Evolutionary conservation across 345 rosid genomes (phyloP).

Genomic region (Sonneratia caseolaris): DNA sequence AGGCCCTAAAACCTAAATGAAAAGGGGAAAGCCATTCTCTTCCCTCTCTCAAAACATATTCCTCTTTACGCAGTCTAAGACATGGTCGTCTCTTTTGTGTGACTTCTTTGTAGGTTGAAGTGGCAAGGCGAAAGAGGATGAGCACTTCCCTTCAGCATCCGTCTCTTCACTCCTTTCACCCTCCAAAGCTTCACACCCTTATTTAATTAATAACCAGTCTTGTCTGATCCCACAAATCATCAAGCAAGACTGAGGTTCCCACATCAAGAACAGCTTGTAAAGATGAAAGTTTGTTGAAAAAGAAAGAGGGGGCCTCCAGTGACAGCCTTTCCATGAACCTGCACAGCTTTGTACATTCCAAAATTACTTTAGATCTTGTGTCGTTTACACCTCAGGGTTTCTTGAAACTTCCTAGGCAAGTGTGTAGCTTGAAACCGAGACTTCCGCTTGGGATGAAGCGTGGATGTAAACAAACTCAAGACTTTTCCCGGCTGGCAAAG

Average conservation of each 20-base stretch:
- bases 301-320: conserved; percentile 21
- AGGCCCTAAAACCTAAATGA: background rate
- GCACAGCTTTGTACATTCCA: conserved; percentile 34
- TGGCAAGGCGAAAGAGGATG: conserved; percentile 91
- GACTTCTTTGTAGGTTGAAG: background rate
- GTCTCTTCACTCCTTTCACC: conserved; percentile 80
- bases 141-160: conserved; percentile 38
- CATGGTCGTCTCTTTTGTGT: background rate
- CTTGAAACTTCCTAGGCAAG: conserved; percentile 38
- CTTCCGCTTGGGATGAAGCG: conserved; percentile 49
- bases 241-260: conserved; percentile 11
- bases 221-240: conserved; percentile 17
- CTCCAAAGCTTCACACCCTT: conserved; percentile 20
- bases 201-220: conserved; percentile 25
- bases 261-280: conserved; percentile 13
- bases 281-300: conserved; percentile 18
- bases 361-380: conserved; percentile 15
- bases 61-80: background rate
- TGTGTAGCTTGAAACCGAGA: conserved; percentile 65
- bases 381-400: conserved; percentile 11
- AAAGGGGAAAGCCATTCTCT: background rate
- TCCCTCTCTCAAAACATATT: conserved; percentile 9
- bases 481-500: conserved; percentile 60
- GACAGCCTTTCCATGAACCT: conserved; percentile 31
- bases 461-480: conserved; percentile 90